Evolutionary conservation across 1,284 basidiomycete species (phyloP).

Genomic region (Moesziomyces parantarcticus): DNA sequence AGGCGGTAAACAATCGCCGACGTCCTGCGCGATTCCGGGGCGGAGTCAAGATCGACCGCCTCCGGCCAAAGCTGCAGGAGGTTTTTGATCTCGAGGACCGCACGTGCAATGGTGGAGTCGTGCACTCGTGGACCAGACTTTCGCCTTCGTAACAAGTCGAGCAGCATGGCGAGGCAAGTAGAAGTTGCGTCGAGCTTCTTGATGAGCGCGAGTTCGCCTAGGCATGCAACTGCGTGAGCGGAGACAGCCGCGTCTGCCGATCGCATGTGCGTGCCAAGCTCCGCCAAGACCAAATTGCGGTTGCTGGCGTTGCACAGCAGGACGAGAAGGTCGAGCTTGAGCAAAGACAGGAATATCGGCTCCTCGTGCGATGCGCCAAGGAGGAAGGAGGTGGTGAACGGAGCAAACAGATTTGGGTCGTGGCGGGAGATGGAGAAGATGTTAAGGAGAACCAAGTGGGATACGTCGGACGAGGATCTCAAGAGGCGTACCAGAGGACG

Average conservation of each 20-base stretch:
- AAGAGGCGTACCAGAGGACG: conserved; percentile 49
- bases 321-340: conserved; percentile 56
- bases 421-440: conserved; percentile 27
- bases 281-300: conserved; percentile 27
- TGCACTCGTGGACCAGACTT: conserved; percentile 17
- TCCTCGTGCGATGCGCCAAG: conserved; percentile 53
- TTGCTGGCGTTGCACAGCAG: conserved; percentile 24
- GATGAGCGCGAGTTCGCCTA: conserved; percentile 42
- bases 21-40: conserved; percentile 10
- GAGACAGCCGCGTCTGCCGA: conserved; percentile 35
- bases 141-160: conserved; percentile 30
- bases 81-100: conserved; percentile 41
- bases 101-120: conserved; percentile 30
- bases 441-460: conserved; percentile 50
- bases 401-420: conserved; percentile 34
- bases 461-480: conserved; percentile 41
- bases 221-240: conserved; percentile 38
- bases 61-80: conserved; percentile 26
- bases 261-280: conserved; percentile 43
- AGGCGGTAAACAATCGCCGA: conserved; percentile 50
- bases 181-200: conserved; percentile 21
- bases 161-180: conserved; percentile 26
- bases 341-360: conserved; percentile 48
- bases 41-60: not conserved
- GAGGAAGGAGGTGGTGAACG: conserved; percentile 41